Percentiles rank a stretch among this genome's conserved stretches.
Conservation (phyloP, 306 rosid species). For the Trichosanthes truncata region DNA sequence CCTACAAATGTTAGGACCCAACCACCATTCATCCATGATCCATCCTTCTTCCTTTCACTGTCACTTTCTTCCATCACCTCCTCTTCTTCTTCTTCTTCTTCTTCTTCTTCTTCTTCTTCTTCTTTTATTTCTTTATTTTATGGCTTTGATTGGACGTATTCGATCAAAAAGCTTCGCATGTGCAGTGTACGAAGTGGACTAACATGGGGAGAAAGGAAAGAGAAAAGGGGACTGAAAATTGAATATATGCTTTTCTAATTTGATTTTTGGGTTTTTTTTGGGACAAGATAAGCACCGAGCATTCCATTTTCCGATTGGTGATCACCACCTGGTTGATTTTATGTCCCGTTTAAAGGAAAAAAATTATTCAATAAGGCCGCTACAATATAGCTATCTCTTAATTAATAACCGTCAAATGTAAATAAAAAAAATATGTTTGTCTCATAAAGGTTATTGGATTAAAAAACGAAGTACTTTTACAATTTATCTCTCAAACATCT, state of each 20-base stretch:
- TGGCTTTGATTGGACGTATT: neutral
- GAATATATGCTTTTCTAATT: neutral
- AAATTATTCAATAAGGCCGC: no score
- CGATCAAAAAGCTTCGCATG: neutral
- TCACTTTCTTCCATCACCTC: neutral
- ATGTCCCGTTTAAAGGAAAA: neutral
- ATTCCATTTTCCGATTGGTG: neutral
- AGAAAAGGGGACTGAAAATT: neutral
- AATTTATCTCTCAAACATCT: no score
- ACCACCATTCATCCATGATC: neutral
- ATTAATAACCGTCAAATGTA: no score
- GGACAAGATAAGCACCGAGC: neutral
- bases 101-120: neutral
- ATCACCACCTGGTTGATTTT: neutral
- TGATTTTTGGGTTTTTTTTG: neutral
- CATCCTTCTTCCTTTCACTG: neutral
- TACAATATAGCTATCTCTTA: no score
- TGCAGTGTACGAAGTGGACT: constrained; percentile 4
- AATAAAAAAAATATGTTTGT: no score
- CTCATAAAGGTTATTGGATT: no score
- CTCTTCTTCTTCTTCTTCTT: neutral
- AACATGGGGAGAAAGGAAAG: neutral
- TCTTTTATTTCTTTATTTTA: neutral
- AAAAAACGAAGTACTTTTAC: no score
- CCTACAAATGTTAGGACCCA: neutral